Evolutionary conservation across 148 eudicot genomes (phyloP), one percentile per base, ranked within the genome.

Genomic region (Linanthus parryae): DNA sequence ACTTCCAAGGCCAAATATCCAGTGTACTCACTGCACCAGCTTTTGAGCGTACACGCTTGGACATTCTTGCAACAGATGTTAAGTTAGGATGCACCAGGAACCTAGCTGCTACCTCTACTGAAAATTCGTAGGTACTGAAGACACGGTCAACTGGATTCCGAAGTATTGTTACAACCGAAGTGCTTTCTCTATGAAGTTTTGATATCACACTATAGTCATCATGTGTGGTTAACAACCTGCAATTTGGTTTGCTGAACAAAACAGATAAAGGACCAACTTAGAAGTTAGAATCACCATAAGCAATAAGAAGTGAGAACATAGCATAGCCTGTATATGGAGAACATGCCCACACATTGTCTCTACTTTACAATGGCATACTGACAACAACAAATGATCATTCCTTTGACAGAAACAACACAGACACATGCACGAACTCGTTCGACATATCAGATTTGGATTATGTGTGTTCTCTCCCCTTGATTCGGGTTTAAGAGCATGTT

Each of bases 1-100:
- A 84, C 65, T 92, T 92, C 96, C 99, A 92, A 14, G 94, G 99
- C 99, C 99, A 92, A 23, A 92, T 84, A 65, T 87, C 94, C 52
- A 92, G 74, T 1, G 99, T 84, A 63, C 91, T 88, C 45, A 82
- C 70, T 55, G 64, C 85, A 39, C 41, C 56, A 27, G 17, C 56
- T 68, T 72, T 87, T 45, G 73, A 65, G 41, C 85, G 87, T 30
- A 80, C 24, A 17, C 83, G 83, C 56, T 58, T 54, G 52, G 74
- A 39, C 75, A 74, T 68, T 77, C 29, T 74, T 47, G 59, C 36
- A 25, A 75, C 79, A 61, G 94, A 84, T 56, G 88, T 92, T 63
- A 92, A 63, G 72, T 92, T 92, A 55, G 85, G 84, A 76, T 84
- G 91, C 60, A 84, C 77, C 76, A 92, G 61, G 72, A 84, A 92